Conservation (phyloP, 1,139 yeast species). For the Pichia inconspicua region DNA sequence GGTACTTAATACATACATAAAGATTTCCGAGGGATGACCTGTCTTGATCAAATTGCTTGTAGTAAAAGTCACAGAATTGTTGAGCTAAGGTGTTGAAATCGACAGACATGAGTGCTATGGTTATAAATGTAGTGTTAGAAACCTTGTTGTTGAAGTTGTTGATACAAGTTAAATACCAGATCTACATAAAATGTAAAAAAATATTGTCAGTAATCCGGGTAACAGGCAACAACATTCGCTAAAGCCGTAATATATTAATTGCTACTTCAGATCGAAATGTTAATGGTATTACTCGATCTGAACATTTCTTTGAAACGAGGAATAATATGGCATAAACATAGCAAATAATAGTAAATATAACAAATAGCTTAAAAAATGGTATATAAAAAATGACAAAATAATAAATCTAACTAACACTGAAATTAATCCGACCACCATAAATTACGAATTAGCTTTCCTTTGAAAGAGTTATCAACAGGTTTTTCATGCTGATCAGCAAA, state of each 20-base stretch:
- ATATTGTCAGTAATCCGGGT: too few relatives aligned
- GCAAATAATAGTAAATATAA: not conserved
- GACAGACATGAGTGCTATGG: constrained; percentile 32
- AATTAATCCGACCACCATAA: constrained; percentile 2
- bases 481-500: constrained; percentile 1
- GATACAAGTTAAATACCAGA: too few relatives aligned
- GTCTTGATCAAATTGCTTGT: constrained; percentile 89
- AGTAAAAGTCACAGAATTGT: constrained; percentile 90
- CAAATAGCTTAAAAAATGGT: not conserved
- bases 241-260: too few relatives aligned
- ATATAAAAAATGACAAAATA: not conserved
- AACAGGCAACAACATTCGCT: too few relatives aligned
- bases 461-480: not conserved
- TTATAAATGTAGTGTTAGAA: too few relatives aligned
- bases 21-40: constrained; percentile 89
- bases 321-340: too few relatives aligned
- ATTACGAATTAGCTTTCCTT: not conserved
- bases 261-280: too few relatives aligned
- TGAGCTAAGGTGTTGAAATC: constrained; percentile 67
- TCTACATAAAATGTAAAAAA: too few relatives aligned
- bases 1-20: constrained; percentile 41
- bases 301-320: not conserved
- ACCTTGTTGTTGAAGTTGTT: too few relatives aligned
- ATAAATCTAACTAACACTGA: not conserved
- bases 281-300: not conserved